Conservation (phyloP, 768 basidiomycete genomes). For the Suillus bovinus region DNA sequence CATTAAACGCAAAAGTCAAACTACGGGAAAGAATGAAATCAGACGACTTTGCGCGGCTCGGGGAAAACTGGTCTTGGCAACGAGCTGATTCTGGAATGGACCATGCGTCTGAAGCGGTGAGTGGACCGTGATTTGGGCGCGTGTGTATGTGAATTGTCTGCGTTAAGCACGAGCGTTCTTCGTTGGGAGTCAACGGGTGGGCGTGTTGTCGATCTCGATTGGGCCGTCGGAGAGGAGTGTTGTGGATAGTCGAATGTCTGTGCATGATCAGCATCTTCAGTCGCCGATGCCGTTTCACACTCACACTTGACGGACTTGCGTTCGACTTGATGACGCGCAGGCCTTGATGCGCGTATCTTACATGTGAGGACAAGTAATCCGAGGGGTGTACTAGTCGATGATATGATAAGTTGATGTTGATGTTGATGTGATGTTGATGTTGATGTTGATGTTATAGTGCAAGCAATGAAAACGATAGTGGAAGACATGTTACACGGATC, state of each 20-base stretch:
- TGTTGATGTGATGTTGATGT: no score
- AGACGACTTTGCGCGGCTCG: constrained; percentile 43
- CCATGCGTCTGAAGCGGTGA: not conserved
- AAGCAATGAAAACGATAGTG: no score
- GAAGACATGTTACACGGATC: no score
- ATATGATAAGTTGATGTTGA: not conserved
- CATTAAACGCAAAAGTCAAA: constrained; percentile 28
- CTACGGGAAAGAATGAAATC: constrained; percentile 37
- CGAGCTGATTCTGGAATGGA: constrained; percentile 9
- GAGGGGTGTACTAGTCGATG: not conserved
- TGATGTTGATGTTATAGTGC: no score
- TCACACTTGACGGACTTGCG: not conserved
- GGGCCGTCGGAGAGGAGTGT: not conserved
- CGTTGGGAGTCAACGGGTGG: not conserved
- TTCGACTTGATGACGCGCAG: not conserved
- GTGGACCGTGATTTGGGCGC: not conserved
- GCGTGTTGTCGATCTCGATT: not conserved
- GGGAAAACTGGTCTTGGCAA: constrained; percentile 37
- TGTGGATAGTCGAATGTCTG: not conserved
- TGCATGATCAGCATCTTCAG: not conserved
- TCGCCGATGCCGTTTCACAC: not conserved
- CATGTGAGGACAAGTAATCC: not conserved
- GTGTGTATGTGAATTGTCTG: not conserved
- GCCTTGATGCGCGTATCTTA: not conserved
- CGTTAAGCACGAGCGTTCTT: not conserved